These are phyloP conservation scores for Manihot esculenta DNA, from an alignment of 441 rosid genomes.

Conservation along the genomic window DNA sequence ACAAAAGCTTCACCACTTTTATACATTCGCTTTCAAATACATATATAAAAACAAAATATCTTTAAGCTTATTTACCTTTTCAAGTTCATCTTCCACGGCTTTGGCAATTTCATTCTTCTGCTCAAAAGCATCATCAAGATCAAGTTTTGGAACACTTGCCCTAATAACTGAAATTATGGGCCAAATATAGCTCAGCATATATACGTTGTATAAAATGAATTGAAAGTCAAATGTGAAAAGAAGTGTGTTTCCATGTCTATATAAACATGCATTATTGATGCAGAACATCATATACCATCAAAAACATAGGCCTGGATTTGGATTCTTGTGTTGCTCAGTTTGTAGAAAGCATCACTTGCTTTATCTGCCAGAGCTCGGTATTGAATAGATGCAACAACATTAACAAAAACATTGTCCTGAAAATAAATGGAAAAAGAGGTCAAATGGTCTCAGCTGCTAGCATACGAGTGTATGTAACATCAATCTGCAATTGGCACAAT, in stretches of 20 bases:
- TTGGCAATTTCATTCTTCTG: conserved; percentile 39
- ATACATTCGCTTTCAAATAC: neutral
- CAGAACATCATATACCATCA: conserved; percentile 38
- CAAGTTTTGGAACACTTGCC: conserved; percentile 33
- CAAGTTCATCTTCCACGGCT: conserved; percentile 37
- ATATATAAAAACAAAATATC: neutral
- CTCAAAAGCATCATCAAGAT: conserved; percentile 33
- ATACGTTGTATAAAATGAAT: neutral
- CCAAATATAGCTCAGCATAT: neutral
- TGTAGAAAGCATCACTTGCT: conserved; percentile 68
- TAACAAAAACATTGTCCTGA: conserved; percentile 80
- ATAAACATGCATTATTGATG: neutral
- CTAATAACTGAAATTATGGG: conserved; percentile 23
- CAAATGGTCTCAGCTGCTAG: neutral
- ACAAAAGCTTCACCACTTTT: neutral
- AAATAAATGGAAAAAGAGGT: conserved; percentile 9
- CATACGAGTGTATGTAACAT: neutral
- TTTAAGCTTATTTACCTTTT: conserved; percentile 18
- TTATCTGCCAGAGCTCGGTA: conserved; percentile 63
- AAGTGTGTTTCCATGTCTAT: neutral
- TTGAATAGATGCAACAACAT: conserved; percentile 73
- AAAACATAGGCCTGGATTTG: conserved; percentile 80
- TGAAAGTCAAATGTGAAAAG: neutral
- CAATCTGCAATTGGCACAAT: neutral
- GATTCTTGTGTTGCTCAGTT: conserved; percentile 58